Percentiles rank a stretch among this genome's conserved stretches.
These are phyloP conservation scores for Penicillium subrubescens DNA, from an alignment of 495 filamentous ascomycete genomes.

Conservation along the genomic window DNA sequence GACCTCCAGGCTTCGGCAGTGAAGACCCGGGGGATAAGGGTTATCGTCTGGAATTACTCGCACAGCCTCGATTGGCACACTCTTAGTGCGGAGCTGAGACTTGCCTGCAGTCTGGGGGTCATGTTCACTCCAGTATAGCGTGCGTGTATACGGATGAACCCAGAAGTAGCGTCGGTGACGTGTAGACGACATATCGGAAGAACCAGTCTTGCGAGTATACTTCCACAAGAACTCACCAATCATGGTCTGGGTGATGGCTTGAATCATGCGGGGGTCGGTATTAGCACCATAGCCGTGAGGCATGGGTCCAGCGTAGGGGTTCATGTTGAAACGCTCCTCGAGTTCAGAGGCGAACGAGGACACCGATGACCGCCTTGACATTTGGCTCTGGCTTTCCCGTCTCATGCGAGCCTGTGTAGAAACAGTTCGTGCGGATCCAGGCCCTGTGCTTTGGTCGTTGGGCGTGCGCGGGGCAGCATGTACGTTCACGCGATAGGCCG, in stretches of 20 bases:
- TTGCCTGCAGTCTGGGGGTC: constrained; percentile 81
- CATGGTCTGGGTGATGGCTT: constrained; percentile 99
- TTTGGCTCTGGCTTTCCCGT: constrained; percentile 53
- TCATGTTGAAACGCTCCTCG: constrained; percentile 84
- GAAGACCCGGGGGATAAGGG: constrained; percentile 89
- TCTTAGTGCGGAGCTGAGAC: constrained; percentile 84
- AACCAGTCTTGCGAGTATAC: constrained; percentile 89
- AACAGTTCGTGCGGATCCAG: constrained; percentile 57
- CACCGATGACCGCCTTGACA: constrained; percentile 77
- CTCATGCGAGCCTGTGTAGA: constrained; percentile 44
- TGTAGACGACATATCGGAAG: constrained; percentile 81
- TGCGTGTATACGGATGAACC: constrained; percentile 97
- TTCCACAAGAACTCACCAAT: constrained; percentile 99
- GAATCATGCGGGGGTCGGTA: constrained; percentile 97
- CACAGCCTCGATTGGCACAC: constrained; percentile 90
- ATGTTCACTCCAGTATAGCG: constrained; percentile 92
- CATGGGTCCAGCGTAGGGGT: constrained; percentile 56
- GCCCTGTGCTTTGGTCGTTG: constrained; percentile 45
- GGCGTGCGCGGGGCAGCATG: constrained; percentile 72
- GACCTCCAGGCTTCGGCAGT: constrained; percentile 88
- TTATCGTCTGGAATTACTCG: constrained; percentile 95
- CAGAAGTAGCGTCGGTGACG: constrained; percentile 96
- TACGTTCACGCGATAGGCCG: constrained; percentile 62
- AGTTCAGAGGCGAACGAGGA: constrained; percentile 95
- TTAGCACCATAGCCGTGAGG: constrained; percentile 55